Base-by-base conservation (phyloP, 352 stramenopile species). In the Thalassiosira hispida region DNA sequence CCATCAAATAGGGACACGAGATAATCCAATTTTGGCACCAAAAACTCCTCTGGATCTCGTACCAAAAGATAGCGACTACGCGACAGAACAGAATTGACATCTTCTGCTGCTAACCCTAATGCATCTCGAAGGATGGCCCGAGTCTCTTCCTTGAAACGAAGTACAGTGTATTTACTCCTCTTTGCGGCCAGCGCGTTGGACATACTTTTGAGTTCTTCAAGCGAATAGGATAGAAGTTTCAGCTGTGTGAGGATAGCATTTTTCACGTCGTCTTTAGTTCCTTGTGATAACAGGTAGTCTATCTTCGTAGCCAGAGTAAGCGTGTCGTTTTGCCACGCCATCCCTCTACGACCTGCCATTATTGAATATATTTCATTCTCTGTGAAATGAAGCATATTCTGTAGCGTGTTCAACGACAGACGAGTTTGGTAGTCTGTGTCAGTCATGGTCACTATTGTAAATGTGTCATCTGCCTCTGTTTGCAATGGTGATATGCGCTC, bases 21-120 rank as follows among this genome's bases (percentile, higher is more conserved):
- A 38, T 55, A 73, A 16, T 62, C 59, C 20, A 79, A 25, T 35
- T 72, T 79, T 12, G 70, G 70, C 3, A 60, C 23, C 18, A 79
- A 64, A 49, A 61, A 35, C 7, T 72, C 31, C 12, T 72, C n/a
- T 33, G 70, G 70, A 52, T 79, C 51, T 8, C 40, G 55, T 3
- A 66, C 23, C 11, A 35, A 29, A 35, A 59, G 40, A 56, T 52
- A 38, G 20, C 35, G 61, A 5, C n/a, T 61, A 23, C 55, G 22
- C 18, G 55, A 61, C 12, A 79, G 14, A 31, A 79, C 22, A 25
- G 29, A 55, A 9, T 40, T 18, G 27, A 38, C 20, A 62, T 80
- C 53, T 12, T 65, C 22, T 27, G 64, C 9, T 31, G 53, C 31
- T 22, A 59, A 35, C 4, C 49, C 49, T 38, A 35, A 31, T 35